Conservation (phyloP, 257 asterid species). For the Catharanthus roseus region DNA sequence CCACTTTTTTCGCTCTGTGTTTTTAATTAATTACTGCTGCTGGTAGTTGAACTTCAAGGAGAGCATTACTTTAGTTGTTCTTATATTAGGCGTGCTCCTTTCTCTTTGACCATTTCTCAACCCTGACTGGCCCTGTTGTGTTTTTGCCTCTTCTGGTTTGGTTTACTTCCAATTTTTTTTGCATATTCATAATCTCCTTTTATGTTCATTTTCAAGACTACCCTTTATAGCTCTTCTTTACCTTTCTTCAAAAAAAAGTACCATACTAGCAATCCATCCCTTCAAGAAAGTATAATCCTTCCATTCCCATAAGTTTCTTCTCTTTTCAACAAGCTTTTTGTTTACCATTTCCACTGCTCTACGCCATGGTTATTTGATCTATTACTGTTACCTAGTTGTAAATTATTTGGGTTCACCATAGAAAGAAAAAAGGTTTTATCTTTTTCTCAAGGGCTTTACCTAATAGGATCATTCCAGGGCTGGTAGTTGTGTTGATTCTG, state of each 20-base stretch:
- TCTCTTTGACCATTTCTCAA: slow-evolving; percentile 10
- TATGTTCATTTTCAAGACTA: not conserved
- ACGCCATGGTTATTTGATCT: not conserved
- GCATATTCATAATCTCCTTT: slow-evolving; percentile 11
- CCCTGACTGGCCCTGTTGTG: slow-evolving; percentile 4
- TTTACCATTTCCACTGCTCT: not conserved
- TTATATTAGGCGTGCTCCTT: slow-evolving; percentile 5
- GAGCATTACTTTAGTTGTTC: not conserved
- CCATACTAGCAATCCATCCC: not conserved
- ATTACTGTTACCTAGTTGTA: not conserved
- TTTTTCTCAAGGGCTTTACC: slow-evolving; percentile 1
- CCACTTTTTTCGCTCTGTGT: slow-evolving; percentile 22
- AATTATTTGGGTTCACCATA: not conserved
- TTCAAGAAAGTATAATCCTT: not conserved
- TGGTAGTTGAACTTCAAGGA: not conserved
- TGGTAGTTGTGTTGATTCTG: not conserved
- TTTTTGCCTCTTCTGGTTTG: too few relatives aligned
- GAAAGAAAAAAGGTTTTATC: not conserved
- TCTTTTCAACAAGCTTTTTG: not conserved
- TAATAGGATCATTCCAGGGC: not conserved
- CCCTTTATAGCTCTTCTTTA: not conserved
- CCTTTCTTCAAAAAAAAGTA: not conserved
- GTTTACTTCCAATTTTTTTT: not conserved
- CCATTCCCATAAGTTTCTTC: not conserved
- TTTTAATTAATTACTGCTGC: slow-evolving; percentile 1